Percentiles rank a stretch among this genome's conserved stretches.
Evolutionary conservation across 2,329 filamentous ascomycete genomes (phyloP).

Genomic region (Rhynchosporium agropyri): DNA sequence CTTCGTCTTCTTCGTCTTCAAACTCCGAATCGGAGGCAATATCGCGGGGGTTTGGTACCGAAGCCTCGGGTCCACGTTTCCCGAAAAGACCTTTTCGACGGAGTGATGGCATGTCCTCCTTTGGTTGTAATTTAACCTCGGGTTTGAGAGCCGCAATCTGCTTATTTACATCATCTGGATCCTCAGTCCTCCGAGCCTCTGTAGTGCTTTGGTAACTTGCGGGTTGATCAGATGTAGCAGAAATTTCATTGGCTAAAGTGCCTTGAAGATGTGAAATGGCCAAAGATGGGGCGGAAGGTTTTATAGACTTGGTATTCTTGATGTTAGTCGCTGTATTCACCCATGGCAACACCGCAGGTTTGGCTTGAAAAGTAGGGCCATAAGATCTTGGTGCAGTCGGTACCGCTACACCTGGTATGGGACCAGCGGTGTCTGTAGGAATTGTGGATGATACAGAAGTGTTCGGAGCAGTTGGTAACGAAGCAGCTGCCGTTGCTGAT

Average conservation of each 20-base stretch:
- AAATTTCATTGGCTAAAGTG: too few relatives aligned
- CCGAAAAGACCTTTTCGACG: constrained; percentile 30
- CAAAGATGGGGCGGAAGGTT: too few relatives aligned
- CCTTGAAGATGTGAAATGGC: too few relatives aligned
- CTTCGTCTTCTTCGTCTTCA: constrained; percentile 41
- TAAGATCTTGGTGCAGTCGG: constrained; percentile 37
- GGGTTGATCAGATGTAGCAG: too few relatives aligned
- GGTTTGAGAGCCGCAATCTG: not conserved
- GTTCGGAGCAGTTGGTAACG: not conserved
- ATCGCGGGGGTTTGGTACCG: constrained; percentile 28
- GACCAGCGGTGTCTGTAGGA: constrained; percentile 23
- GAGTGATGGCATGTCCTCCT: not conserved
- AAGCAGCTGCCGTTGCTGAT: constrained; percentile 36
- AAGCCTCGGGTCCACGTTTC: constrained; percentile 28
- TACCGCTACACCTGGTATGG: constrained; percentile 35
- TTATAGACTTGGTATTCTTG: too few relatives aligned
- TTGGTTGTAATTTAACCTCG: not conserved
- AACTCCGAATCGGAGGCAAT: constrained; percentile 39
- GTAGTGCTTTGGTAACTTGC: too few relatives aligned
- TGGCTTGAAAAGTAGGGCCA: not conserved
- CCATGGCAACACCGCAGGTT: too few relatives aligned
- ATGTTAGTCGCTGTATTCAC: too few relatives aligned
- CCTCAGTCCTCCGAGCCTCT: too few relatives aligned
- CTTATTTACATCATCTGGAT: too few relatives aligned
- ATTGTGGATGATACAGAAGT: not conserved